Conservation (phyloP, 2,329 filamentous ascomycete genomes). For the Cladosporium oxysporum region DNA sequence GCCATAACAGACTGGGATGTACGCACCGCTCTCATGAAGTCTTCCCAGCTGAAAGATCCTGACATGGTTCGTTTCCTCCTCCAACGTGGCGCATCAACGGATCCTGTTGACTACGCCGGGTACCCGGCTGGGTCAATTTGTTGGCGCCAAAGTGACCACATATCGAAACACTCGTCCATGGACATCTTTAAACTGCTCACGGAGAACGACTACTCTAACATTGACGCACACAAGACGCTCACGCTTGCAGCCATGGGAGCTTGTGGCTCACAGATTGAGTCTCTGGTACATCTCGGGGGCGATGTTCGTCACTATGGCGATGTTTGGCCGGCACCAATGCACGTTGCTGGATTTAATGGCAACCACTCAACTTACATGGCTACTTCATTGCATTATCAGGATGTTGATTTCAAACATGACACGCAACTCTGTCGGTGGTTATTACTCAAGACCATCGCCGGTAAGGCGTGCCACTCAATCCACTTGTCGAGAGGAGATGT, state of each 20-base stretch:
- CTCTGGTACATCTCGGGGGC: background rate
- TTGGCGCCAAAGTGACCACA: background rate
- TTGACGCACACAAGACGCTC: background rate
- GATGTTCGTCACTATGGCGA: background rate
- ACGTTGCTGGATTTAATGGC: background rate
- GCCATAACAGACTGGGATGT: slow-evolving; percentile 28
- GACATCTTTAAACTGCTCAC: background rate
- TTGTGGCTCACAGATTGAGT: background rate
- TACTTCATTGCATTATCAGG: background rate
- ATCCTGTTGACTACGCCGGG: background rate
- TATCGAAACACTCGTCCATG: background rate
- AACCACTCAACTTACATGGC: background rate
- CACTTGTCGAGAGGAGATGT: background rate
- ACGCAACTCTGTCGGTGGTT: background rate
- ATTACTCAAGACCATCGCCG: background rate
- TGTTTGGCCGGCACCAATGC: background rate
- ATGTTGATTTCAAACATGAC: background rate
- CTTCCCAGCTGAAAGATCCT: slow-evolving; percentile 13
- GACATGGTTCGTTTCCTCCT: background rate
- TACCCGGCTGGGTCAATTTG: background rate
- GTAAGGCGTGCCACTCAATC: background rate
- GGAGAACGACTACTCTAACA: background rate
- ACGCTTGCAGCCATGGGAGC: background rate
- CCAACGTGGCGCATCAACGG: background rate
- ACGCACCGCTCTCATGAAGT: slow-evolving; percentile 24